phyloP scores from a whole-genome alignment of 2,329 filamentous ascomycete genomes.

The Aspergillus aculeatinus region DNA sequence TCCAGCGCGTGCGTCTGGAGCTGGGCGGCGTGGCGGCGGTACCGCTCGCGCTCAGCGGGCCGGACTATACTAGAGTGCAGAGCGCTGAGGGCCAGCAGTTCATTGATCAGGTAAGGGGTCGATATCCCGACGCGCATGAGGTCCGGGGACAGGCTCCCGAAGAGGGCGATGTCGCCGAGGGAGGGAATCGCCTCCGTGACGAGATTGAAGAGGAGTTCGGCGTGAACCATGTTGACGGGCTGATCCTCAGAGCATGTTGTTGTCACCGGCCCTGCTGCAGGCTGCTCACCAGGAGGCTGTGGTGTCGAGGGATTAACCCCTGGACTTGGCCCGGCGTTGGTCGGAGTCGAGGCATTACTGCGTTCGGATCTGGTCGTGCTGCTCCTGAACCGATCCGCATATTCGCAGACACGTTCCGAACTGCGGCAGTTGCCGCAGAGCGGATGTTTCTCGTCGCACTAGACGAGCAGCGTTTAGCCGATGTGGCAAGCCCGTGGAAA shows the following conservation, averaged over 20 bases:
- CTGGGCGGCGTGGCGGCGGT: conserved; percentile 35
- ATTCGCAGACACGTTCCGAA: conserved; percentile 23
- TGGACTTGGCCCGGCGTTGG: background rate
- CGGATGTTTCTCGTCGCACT: conserved; percentile 38
- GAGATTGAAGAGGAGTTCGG: conserved; percentile 32
- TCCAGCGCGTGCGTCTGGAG: conserved; percentile 31
- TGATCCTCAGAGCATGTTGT: conserved; percentile 6
- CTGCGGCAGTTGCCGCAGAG: conserved; percentile 34
- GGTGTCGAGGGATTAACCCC: background rate
- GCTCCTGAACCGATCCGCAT: background rate
- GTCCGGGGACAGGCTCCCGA: background rate
- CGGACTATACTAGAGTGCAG: conserved; percentile 42
- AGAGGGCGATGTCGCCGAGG: background rate
- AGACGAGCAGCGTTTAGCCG: background rate
- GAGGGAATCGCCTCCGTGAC: conserved; percentile 13
- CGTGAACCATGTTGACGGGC: conserved; percentile 31
- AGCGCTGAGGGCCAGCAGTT: conserved; percentile 49
- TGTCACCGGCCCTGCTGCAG: background rate
- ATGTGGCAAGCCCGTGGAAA: too few relatives aligned
- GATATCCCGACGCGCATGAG: conserved; percentile 8
- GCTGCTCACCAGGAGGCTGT: background rate
- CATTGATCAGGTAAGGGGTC: conserved; percentile 50
- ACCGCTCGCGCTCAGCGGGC: conserved; percentile 37
- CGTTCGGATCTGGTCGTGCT: background rate
- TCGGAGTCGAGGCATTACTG: background rate